Evolutionary conservation across 139 green algal genomes (phyloP).

Genomic region (Chlorella sp.): DNA sequence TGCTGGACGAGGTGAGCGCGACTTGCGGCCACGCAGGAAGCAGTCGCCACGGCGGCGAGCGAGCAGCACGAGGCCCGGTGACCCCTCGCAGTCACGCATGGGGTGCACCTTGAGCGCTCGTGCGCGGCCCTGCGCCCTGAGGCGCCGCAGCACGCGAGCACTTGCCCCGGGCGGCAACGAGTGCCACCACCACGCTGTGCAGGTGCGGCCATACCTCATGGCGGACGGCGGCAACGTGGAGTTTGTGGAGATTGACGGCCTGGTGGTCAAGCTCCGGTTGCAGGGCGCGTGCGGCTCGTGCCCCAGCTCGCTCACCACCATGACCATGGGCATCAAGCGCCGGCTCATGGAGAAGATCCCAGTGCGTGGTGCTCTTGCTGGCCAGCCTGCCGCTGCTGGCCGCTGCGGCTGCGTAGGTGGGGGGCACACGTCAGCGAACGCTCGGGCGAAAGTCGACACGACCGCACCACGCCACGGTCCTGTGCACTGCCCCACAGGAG

Average conservation of each 20-base stretch:
- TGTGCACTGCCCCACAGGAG: conserved; percentile 52
- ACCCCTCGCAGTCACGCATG: too few species aligned
- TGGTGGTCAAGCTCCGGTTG: conserved; percentile 83
- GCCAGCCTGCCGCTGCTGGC: not conserved
- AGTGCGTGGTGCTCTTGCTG: conserved; percentile 28
- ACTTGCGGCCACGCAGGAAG: too few species aligned
- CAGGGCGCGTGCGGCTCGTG: conserved; percentile 94
- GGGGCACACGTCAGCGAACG: too few species aligned
- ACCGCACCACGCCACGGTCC: not conserved
- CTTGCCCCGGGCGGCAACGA: too few species aligned
- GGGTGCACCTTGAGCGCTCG: too few species aligned
- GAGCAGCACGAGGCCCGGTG: too few species aligned
- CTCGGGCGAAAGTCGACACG: too few species aligned
- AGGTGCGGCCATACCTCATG: conserved; percentile 97
- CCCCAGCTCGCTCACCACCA: conserved; percentile 85
- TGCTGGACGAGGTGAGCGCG: conserved; percentile 91
- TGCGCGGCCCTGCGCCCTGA: too few species aligned
- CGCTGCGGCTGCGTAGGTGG: not conserved
- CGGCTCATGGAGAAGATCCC: conserved; percentile 94
- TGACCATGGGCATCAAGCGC: conserved; percentile 98
- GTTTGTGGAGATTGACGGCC: conserved; percentile 95
- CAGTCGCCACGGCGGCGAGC: too few species aligned
- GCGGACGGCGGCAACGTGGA: conserved; percentile 97
- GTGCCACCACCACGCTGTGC: too few species aligned
- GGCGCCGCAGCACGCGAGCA: too few species aligned